Percentiles rank a stretch among this genome's conserved stretches.
Evolutionary conservation across 1,139 yeast species (phyloP).

Genomic region (Blastobotrys proliferans): DNA sequence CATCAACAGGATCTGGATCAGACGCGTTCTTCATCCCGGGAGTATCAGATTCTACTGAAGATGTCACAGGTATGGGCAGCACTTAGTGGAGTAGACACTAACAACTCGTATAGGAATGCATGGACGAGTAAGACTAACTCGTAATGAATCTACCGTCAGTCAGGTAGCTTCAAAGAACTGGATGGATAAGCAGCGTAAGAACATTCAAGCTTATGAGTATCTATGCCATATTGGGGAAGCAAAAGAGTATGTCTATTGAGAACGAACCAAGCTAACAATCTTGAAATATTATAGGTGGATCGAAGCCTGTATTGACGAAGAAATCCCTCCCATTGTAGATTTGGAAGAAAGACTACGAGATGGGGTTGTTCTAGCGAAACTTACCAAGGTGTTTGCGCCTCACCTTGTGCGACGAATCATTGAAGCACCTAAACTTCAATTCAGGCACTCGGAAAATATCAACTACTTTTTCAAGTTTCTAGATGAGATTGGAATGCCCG

Average conservation of each 20-base stretch:
- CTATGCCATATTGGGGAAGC: slow-evolving; percentile 87
- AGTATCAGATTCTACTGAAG: slow-evolving; percentile 34
- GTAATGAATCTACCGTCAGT: slow-evolving; percentile 30
- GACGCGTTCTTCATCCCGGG: slow-evolving; percentile 32
- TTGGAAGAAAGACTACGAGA: slow-evolving; percentile 65
- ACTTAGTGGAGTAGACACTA: too few species aligned
- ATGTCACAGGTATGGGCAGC: slow-evolving; percentile 31
- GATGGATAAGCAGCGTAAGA: slow-evolving; percentile 44
- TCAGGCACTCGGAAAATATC: slow-evolving; percentile 90
- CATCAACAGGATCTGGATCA: slow-evolving; percentile 13
- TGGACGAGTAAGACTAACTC: slow-evolving; percentile 36
- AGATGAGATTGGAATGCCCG: slow-evolving; percentile 73
- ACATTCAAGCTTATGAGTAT: slow-evolving; percentile 66
- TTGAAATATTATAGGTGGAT: slow-evolving; percentile 44
- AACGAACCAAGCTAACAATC: background rate
- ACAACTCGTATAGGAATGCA: slow-evolving; percentile 24
- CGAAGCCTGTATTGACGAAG: slow-evolving; percentile 51
- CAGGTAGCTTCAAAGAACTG: slow-evolving; percentile 33
- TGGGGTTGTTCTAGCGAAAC: slow-evolving; percentile 80
- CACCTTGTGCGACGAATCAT: slow-evolving; percentile 52
- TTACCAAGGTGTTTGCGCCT: slow-evolving; percentile 72
- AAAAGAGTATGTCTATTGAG: slow-evolving; percentile 40
- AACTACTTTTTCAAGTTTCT: slow-evolving; percentile 75
- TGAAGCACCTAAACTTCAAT: slow-evolving; percentile 64
- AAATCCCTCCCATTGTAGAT: slow-evolving; percentile 50